phyloP scores from a whole-genome alignment of 176 grass and related monocot genomes.

The Triticum dicoccoides region DNA sequence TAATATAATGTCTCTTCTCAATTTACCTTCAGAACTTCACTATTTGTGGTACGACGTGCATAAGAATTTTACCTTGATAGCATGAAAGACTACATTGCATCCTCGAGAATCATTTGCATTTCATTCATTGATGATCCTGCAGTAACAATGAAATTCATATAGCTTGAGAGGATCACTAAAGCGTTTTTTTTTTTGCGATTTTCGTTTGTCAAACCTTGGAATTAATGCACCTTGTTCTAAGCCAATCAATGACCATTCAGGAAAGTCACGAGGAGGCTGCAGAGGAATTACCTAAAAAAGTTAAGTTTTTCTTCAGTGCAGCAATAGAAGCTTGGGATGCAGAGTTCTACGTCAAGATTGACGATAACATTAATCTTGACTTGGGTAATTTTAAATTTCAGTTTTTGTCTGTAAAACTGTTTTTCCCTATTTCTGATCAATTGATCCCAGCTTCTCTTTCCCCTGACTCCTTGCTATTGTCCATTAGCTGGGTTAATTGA shows the following conservation, averaged over 20 bases:
- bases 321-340: conserved; percentile 96
- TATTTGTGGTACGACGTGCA: neutral
- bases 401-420: neutral
- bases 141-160: neutral
- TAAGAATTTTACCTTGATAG: neutral
- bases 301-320: conserved; percentile 89
- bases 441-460: conserved; percentile 22
- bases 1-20: neutral
- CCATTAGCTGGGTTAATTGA: conserved; percentile 81
- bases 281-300: conserved; percentile 88
- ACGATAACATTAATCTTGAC: conserved; percentile 91
- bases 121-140: neutral
- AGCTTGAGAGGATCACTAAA: neutral
- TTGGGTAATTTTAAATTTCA: conserved; percentile 39
- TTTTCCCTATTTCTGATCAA: conserved; percentile 13
- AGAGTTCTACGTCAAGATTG: conserved; percentile 92
- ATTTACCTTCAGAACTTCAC: conserved; percentile 6
- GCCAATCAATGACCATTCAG: conserved; percentile 37
- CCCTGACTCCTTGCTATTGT: conserved; percentile 5
- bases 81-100: neutral
- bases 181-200: neutral
- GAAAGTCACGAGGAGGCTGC: conserved; percentile 97
- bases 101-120: neutral
- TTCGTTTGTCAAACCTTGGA: neutral
- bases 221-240: conserved; percentile 7